Base-by-base conservation (phyloP, 1,284 basidiomycete species). In the Trichosporon sp. region DNA sequence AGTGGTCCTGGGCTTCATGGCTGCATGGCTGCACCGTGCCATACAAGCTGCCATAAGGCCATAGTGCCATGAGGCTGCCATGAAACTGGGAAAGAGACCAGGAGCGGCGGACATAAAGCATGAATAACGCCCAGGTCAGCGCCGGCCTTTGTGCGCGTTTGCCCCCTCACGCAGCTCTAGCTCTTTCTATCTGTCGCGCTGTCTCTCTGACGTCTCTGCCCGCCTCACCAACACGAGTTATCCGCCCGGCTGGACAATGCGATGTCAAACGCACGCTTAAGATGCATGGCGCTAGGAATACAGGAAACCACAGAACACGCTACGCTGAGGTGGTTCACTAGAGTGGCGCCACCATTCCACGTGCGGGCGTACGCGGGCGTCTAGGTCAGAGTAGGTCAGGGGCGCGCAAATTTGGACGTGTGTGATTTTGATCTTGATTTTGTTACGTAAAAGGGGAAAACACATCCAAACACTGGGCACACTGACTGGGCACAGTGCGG, bases 371-470 rank as follows among this genome's bases (percentile, higher is more conserved):
- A 52, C 9, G 3, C 23, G 19, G 16, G 16, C 49, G n/a, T 16
- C 4, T 37, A 29, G 16, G 27, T 16, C 25, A 13, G 25, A 11
- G 25, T 8, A 8, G 23, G 10, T 49, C 46, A 52, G 46, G 46
- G 46, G 16, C 25, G 49, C 25, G 49, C 40, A 44, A 44, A 44
- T 44, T 44, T 44, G 23, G 49, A 54, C 49, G 49, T 54, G 49
- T 54, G 49, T 54, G 49, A 54, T 54, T 54, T 54, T 54, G 49
- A 54, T 54, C 27, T 54, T 54, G 49, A 54, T 54, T 29, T 54
- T 54, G 49, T 54, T 54, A 54, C 49, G 49, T 54, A 54, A 54
- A 16, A 8, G 4, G 5, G 4, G 8, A 8, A 54, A 54, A 54
- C 49, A 54, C 49, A 27, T 54, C 49, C 49, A 54, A 54, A 54